Percentiles rank a stretch among this genome's conserved stretches.
phyloP scores from a whole-genome alignment of 2,329 filamentous ascomycete genomes.

The Lachnellula subtilissima region DNA sequence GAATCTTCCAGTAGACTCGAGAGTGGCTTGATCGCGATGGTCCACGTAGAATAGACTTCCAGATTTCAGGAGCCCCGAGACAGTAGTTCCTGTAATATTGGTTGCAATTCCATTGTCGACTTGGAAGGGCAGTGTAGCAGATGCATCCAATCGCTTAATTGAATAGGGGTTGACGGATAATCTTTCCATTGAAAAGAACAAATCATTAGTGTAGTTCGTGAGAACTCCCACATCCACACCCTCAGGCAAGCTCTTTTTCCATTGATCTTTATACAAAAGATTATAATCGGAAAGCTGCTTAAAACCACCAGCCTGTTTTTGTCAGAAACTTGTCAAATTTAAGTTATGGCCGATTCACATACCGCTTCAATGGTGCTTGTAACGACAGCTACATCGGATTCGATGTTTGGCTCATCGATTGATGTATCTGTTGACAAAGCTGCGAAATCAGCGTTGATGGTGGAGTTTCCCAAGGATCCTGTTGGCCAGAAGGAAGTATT shows the following conservation, averaged over 20 bases:
- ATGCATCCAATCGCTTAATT: constrained; percentile 32
- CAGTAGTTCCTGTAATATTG: constrained; percentile 31
- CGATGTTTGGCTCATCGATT: background rate
- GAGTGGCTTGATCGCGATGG: constrained; percentile 34
- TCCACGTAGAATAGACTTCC: constrained; percentile 42
- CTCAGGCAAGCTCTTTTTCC: constrained; percentile 34
- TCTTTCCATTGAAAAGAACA: constrained; percentile 45
- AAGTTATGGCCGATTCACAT: background rate
- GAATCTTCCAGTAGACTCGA: constrained; percentile 30
- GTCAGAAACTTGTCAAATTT: background rate
- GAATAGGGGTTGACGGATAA: constrained; percentile 39
- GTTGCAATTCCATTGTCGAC: constrained; percentile 30
- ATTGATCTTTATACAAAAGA: constrained; percentile 39
- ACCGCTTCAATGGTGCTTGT: background rate
- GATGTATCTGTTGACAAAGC: background rate
- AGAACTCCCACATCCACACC: constrained; percentile 35
- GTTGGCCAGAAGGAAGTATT: constrained; percentile 7
- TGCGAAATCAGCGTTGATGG: background rate
- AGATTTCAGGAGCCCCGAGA: constrained; percentile 28
- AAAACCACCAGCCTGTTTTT: constrained; percentile 25
- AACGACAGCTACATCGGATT: background rate
- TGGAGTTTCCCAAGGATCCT: constrained; percentile 5
- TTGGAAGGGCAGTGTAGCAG: constrained; percentile 35
- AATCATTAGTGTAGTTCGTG: constrained; percentile 42
- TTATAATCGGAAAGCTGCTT: constrained; percentile 35